Evolutionary conservation across 345 rosid species (phyloP).

Genomic region (Melaleuca alternifolia): DNA sequence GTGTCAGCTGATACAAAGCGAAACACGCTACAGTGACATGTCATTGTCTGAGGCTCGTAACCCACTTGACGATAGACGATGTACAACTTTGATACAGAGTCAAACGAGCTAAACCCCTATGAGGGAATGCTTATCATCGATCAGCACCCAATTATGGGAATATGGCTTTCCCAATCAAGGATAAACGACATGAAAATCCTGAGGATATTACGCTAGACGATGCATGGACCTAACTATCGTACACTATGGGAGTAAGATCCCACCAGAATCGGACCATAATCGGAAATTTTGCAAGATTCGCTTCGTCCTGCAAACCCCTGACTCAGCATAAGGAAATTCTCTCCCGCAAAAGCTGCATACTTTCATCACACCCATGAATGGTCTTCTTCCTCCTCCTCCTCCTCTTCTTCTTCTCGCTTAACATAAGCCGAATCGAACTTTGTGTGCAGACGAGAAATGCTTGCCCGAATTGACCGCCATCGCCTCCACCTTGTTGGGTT

Average conservation of each 20-base stretch:
- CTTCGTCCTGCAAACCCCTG: neutral
- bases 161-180: neutral
- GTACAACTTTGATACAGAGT: neutral
- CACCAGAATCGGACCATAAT: neutral
- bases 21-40: neutral
- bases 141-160: neutral
- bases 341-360: neutral
- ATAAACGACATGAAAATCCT: neutral
- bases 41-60: neutral
- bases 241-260: neutral
- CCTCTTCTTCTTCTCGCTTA: neutral
- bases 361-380: neutral
- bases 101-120: neutral
- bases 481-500: slow-evolving; percentile 8
- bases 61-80: neutral
- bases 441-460: slow-evolving; percentile 31
- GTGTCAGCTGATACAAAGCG: neutral
- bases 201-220: neutral
- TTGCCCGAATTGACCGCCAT: slow-evolving; percentile 21
- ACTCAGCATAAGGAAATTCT: neutral
- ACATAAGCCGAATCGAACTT: slow-evolving; percentile 1
- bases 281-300: neutral
- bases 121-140: neutral
- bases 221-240: neutral
- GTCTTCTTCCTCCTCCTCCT: neutral